Evolutionary conservation across 352 stramenopile genomes (phyloP).

Genomic region (Phytophthora sansomeana): DNA sequence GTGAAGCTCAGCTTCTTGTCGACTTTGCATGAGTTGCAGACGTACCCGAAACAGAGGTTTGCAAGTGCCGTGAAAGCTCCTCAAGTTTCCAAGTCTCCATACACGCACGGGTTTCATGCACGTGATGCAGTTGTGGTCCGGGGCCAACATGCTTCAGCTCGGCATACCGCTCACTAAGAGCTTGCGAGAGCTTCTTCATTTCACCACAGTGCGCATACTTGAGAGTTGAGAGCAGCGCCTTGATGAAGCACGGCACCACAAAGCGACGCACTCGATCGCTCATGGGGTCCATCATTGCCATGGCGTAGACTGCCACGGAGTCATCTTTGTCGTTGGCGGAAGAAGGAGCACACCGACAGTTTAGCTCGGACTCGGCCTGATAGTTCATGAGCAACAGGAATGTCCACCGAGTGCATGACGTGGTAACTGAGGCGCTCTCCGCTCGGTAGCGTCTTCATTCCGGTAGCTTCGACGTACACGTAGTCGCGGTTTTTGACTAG

Average conservation of each 20-base stretch:
- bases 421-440: constrained; percentile 55
- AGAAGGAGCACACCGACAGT: constrained; percentile 48
- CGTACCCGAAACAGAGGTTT: constrained; percentile 41
- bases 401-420: constrained; percentile 50
- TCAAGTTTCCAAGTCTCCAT: constrained; percentile 23
- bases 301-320: constrained; percentile 50
- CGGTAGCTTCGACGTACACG: constrained; percentile 62
- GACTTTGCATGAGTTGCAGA: constrained; percentile 44
- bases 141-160: constrained; percentile 21
- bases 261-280: constrained; percentile 24
- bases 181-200: constrained; percentile 41
- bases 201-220: constrained; percentile 39
- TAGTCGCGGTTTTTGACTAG: constrained; percentile 54
- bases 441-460: constrained; percentile 34
- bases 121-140: constrained; percentile 28
- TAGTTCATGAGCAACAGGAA: constrained; percentile 35
- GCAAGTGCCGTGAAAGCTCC: constrained; percentile 27
- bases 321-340: constrained; percentile 39
- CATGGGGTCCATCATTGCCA: constrained; percentile 42
- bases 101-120: constrained; percentile 37
- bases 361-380: constrained; percentile 37
- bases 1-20: constrained; percentile 49
- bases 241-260: constrained; percentile 32
- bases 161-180: constrained; percentile 27
- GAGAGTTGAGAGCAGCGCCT: constrained; percentile 33